A percentile compares a stretch with the other conserved stretches of the same genome.
Conservation (phyloP, 768 basidiomycete genomes). For the Mycena rebaudengoi region DNA sequence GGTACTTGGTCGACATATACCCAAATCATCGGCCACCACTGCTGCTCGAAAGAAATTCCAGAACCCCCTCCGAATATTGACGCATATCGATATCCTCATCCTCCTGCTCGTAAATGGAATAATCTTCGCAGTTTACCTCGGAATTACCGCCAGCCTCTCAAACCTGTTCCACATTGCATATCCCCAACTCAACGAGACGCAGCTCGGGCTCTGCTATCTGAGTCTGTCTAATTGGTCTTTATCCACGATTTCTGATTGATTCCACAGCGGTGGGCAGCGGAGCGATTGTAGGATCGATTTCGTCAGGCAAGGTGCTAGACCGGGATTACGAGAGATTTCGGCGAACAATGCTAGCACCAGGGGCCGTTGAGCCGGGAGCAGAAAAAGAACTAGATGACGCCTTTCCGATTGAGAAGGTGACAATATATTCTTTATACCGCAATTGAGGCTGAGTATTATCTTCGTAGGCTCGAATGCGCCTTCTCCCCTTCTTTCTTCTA, state of each 20-base stretch:
- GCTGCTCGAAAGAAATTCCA: conserved; percentile 40
- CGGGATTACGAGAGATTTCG: conserved; percentile 21
- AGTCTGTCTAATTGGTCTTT: background rate
- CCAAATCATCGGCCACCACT: conserved; percentile 30
- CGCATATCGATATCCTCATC: conserved; percentile 61
- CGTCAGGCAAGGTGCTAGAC: conserved; percentile 14
- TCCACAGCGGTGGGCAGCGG: conserved; percentile 13
- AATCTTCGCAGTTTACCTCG: conserved; percentile 64
- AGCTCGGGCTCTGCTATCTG: conserved; percentile 82
- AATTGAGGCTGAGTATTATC: conserved; percentile 23
- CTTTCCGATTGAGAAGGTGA: conserved; percentile 66
- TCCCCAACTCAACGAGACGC: conserved; percentile 67
- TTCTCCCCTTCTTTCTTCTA: conserved; percentile 50
- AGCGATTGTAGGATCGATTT: background rate
- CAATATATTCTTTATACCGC: background rate
- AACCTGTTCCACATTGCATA: conserved; percentile 68
- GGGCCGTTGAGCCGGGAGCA: no score
- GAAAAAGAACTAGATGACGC: conserved; percentile 37
- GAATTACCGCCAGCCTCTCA: conserved; percentile 67
- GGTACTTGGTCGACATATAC: conserved; percentile 42
- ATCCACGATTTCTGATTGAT: no score
- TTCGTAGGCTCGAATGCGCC: conserved; percentile 56
- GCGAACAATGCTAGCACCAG: background rate
- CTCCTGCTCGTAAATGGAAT: conserved; percentile 59
- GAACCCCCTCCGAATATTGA: conserved; percentile 67